Conservation (phyloP, 345 rosid genomes). For the Mercurialis annua region DNA sequence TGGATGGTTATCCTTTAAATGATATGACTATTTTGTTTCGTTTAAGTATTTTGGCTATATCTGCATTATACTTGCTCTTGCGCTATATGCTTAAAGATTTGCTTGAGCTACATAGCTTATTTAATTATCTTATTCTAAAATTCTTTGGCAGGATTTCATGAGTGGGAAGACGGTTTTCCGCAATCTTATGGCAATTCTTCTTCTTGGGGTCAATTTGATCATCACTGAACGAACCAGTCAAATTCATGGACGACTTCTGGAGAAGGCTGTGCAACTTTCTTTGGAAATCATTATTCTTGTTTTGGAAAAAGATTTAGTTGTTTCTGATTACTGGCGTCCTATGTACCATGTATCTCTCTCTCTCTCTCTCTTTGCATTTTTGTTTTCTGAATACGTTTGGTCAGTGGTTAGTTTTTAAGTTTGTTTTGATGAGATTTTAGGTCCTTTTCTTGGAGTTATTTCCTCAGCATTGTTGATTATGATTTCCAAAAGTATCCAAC, state of each 20-base stretch:
- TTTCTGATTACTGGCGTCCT: constrained; percentile 96
- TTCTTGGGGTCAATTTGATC: constrained; percentile 72
- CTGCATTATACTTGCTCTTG: constrained; percentile 1
- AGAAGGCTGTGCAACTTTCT: constrained; percentile 86
- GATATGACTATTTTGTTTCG: not conserved
- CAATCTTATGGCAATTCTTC: constrained; percentile 79
- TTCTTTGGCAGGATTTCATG: constrained; percentile 79
- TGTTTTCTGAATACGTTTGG: not conserved
- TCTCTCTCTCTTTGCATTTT: not conserved
- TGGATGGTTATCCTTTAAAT: not conserved
- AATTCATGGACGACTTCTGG: constrained; percentile 73
- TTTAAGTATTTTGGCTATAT: not conserved
- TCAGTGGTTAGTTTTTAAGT: not conserved
- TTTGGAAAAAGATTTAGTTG: constrained; percentile 69
- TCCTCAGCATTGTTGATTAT: not conserved
- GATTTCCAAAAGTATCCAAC: not conserved
- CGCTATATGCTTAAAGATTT: not conserved
- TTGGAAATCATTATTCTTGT: constrained; percentile 77
- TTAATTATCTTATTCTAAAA: not conserved
- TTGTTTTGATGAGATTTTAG: not conserved
- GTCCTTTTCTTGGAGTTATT: not conserved
- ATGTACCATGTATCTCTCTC: constrained; percentile 59
- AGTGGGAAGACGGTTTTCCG: constrained; percentile 88
- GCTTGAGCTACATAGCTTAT: not conserved
- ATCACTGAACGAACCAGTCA: constrained; percentile 71